A percentile compares a stretch with the other conserved stretches of the same genome.
phyloP scores from a whole-genome alignment of 805 yeast genomes.

The Hanseniaspora lindneri region DNA sequence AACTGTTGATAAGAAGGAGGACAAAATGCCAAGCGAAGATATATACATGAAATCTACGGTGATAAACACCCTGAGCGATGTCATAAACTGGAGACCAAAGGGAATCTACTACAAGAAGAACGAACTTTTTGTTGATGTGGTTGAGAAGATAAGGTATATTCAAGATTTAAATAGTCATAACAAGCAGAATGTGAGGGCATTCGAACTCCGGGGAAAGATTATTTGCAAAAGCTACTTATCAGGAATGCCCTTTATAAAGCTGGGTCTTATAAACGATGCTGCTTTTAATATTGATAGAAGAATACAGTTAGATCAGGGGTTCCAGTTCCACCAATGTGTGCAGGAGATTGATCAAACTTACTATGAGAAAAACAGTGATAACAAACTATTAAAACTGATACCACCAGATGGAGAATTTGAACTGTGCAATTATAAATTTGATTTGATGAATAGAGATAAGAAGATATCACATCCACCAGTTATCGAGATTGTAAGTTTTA shows the following conservation, averaged over 20 bases:
- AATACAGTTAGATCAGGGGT: slow-evolving; percentile 42
- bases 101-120: slow-evolving; percentile 80
- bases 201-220: slow-evolving; percentile 61
- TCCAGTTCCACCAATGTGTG: slow-evolving; percentile 85
- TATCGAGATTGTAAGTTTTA: slow-evolving; percentile 16
- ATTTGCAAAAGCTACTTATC: slow-evolving; percentile 64
- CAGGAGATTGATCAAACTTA: slow-evolving; percentile 30
- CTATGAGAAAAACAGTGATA: slow-evolving; percentile 42
- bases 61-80: slow-evolving; percentile 62
- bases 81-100: slow-evolving; percentile 84
- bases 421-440: slow-evolving; percentile 34
- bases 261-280: slow-evolving; percentile 56
- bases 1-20: neutral
- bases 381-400: slow-evolving; percentile 49
- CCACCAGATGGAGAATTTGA: slow-evolving; percentile 87
- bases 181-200: slow-evolving; percentile 37
- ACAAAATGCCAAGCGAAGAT: slow-evolving; percentile 20
- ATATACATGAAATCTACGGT: slow-evolving; percentile 55
- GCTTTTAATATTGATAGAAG: slow-evolving; percentile 32
- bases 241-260: slow-evolving; percentile 77
- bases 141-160: slow-evolving; percentile 59
- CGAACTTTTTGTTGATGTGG: slow-evolving; percentile 79
- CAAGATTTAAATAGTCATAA: slow-evolving; percentile 49
- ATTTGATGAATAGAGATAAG: slow-evolving; percentile 18
- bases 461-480: slow-evolving; percentile 28